Percentiles rank a stretch among this genome's conserved stretches.
Evolutionary conservation across 2,329 filamentous ascomycete species (phyloP).

Genomic region (Neonectria hederae): DNA sequence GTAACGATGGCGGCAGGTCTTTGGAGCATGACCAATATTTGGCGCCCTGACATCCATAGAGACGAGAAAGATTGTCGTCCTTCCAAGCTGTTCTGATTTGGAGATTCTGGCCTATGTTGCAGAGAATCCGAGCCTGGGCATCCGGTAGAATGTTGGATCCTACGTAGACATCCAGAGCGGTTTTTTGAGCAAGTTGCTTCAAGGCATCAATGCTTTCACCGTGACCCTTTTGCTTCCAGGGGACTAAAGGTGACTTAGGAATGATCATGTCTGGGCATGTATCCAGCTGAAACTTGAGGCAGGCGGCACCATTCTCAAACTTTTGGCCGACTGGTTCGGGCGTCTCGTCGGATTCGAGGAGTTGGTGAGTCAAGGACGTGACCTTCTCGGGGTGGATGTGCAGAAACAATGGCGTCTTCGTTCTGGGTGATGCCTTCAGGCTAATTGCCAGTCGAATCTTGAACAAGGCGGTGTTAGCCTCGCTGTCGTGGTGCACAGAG

Average conservation of each 20-base stretch:
- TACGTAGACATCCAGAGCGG: background rate
- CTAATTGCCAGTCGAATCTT: background rate
- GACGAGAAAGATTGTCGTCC: background rate
- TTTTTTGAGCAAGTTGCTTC: constrained; percentile 1
- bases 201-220: no score
- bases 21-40: background rate
- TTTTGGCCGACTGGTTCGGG: background rate
- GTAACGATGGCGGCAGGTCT: background rate
- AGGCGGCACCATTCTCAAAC: background rate
- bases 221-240: no score
- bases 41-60: background rate
- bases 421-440: background rate
- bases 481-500: background rate
- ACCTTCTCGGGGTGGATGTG: background rate
- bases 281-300: background rate
- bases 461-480: background rate
- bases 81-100: background rate
- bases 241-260: background rate
- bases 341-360: background rate
- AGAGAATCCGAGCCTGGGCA: background rate
- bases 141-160: background rate
- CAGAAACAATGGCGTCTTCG: background rate
- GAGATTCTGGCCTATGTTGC: background rate
- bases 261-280: background rate
- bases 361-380: background rate